phyloP scores from a whole-genome alignment of 225 moss, liverwort and hornwort species.

The Pseudisothecium myosuroides region DNA sequence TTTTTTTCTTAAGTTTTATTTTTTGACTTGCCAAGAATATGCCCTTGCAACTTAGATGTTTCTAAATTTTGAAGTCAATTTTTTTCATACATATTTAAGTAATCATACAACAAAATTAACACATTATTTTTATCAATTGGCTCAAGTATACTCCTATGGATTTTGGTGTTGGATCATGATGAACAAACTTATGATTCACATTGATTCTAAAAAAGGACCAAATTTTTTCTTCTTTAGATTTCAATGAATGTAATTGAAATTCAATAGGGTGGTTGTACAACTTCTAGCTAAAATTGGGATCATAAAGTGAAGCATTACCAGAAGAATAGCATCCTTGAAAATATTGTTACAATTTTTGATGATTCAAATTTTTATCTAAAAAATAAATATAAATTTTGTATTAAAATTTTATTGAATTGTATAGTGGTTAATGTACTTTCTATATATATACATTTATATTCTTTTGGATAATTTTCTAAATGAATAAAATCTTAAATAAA shows the following conservation, averaged over 20 bases:
- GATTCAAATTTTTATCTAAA: not conserved
- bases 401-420: not conserved
- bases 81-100: not conserved
- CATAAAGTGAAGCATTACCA: not conserved
- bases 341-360: not conserved
- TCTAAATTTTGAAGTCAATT: not conserved
- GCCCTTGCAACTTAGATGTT: not conserved
- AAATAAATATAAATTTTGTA: not conserved
- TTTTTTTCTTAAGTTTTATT: not conserved
- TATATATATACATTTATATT: not conserved
- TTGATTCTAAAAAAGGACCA: not conserved
- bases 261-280: not conserved
- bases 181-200: not conserved
- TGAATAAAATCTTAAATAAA: not conserved
- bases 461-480: not conserved
- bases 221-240: not conserved
- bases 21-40: not conserved
- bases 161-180: too few species aligned
- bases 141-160: rapidly evolving
- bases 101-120: not conserved
- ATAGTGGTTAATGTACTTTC: not conserved
- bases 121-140: not conserved
- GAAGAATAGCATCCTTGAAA: not conserved
- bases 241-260: not conserved
- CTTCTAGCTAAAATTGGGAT: not conserved